Evolutionary conservation across 1,284 basidiomycete genomes (phyloP).

Genomic region (Farysia itapuensis): DNA sequence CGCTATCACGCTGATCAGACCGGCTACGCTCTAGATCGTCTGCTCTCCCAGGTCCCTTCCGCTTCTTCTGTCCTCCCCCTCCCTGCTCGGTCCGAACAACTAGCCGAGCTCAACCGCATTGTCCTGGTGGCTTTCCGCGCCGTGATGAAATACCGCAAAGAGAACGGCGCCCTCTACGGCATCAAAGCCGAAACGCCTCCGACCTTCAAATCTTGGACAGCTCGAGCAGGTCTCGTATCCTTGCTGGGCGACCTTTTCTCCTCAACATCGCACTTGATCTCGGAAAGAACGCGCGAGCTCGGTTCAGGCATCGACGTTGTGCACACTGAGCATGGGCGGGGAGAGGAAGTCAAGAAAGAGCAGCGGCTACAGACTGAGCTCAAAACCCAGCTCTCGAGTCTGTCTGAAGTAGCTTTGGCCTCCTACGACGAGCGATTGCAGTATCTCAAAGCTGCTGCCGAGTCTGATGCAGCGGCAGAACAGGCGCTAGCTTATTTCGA

Average conservation of each 20-base stretch:
- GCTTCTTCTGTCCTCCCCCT: constrained; percentile 13
- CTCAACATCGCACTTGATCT: constrained; percentile 65
- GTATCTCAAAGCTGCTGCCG: constrained; percentile 50
- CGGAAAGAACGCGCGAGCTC: constrained; percentile 62
- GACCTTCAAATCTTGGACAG: constrained; percentile 76
- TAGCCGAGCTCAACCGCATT: constrained; percentile 71
- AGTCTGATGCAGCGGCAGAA: constrained; percentile 9
- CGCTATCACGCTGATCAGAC: constrained; percentile 66
- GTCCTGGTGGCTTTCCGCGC: constrained; percentile 72
- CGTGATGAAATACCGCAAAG: constrained; percentile 73
- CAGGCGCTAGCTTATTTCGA: constrained; percentile 68
- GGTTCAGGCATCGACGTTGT: constrained; percentile 63
- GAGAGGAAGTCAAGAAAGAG: constrained; percentile 47
- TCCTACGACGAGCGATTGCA: constrained; percentile 60
- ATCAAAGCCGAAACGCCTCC: constrained; percentile 67
- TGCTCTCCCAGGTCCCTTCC: constrained; percentile 16
- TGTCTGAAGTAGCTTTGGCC: constrained; percentile 62
- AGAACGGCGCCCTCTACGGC: constrained; percentile 74
- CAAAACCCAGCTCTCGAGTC: constrained; percentile 71
- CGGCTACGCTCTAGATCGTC: constrained; percentile 17
- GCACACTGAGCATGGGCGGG: constrained; percentile 26
- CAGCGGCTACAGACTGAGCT: constrained; percentile 56
- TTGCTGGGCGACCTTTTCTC: constrained; percentile 74
- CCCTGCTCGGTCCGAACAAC: constrained; percentile 6
- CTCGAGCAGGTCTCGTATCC: constrained; percentile 70